Evolutionary conservation across 805 yeast genomes (phyloP), one percentile per base, ranked within the genome.

Genomic region (Saccharomycopsis javanensis): DNA sequence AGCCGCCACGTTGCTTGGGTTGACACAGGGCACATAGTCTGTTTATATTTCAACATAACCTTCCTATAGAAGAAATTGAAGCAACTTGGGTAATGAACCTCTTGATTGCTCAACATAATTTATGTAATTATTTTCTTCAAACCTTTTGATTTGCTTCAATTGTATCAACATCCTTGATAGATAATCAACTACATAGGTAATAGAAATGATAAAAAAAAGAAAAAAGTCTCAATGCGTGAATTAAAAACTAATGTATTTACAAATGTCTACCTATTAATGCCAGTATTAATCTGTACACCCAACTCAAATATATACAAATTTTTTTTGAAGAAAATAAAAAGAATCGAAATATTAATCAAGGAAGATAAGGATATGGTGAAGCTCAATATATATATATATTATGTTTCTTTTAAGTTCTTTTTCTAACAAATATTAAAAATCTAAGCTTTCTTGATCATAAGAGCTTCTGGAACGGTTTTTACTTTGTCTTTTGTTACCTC

Each of bases 401-500:
- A 3, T 20, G 15, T 23, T 42, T 6, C 4, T 11, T 11, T 7
- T 11, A 10, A 15, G 28, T 4, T 8, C 8, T 8, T 15, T 42
- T 42, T n/a, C n/a, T n/a, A n/a, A n/a, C n/a, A n/a, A n/a, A n/a
- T n/a, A n/a, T n/a, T 42, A 42, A 20, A 42, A 42, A n/a, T 35
- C 48, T n/a, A 11, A 23, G 15, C 42, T 33, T 30, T 20, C 48
- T 4, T 34, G 25, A 50, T 52, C 38, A 62, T 55, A 5, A 61
- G 62, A 15, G 66, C 55, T 5, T 68, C 59, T 25, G 66, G 57
- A n/a, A 64, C 55, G 5, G 64, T 51, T 4, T 34, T 45, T 54
- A 38, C 48, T 35, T 34, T 58, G 59, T 56, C 56, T 37, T 35
- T 34, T 28, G 35, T 23, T 23, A 33, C 54, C 54, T 34, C 54